These are phyloP conservation scores for Stachybotrys chartarum DNA, from an alignment of 2,329 filamentous ascomycete species.

Conservation along the genomic window DNA sequence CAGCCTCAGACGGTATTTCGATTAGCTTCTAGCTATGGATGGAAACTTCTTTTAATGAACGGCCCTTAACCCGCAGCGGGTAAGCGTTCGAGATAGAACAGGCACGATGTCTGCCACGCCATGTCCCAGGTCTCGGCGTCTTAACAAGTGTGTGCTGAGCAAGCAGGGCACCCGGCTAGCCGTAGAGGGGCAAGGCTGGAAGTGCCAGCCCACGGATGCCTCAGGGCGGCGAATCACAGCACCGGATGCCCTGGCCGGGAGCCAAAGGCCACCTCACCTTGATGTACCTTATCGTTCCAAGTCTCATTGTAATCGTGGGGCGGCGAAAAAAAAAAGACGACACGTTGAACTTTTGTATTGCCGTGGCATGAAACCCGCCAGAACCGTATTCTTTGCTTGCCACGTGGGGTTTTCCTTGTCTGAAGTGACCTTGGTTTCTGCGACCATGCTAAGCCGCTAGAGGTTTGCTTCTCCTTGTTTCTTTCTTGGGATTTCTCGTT, in stretches of 20 bases:
- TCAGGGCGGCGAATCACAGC: not conserved
- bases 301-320: not conserved
- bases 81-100: no score
- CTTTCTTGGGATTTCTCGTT: constrained; percentile 8
- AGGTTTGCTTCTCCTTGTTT: constrained; percentile 8
- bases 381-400: constrained; percentile 12
- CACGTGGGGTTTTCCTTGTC: constrained; percentile 22
- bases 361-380: constrained; percentile 2
- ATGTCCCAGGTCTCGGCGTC: not conserved
- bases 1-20: no score
- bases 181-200: not conserved
- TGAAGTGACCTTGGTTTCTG: constrained; percentile 16
- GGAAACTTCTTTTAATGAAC: no score
- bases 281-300: not conserved
- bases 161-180: not conserved
- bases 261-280: not conserved
- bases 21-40: no score
- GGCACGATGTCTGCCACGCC: no score
- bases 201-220: not conserved
- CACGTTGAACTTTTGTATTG: constrained; percentile 20
- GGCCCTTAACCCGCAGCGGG: no score
- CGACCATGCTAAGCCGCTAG: constrained; percentile 19
- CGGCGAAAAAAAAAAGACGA: constrained; percentile 13
- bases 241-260: not conserved
- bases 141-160: not conserved